A percentile compares a stretch with the other conserved stretches of the same genome.
These are phyloP conservation scores for Penicillium polonicum DNA, from an alignment of 2,329 filamentous ascomycete species.

Conservation along the genomic window DNA sequence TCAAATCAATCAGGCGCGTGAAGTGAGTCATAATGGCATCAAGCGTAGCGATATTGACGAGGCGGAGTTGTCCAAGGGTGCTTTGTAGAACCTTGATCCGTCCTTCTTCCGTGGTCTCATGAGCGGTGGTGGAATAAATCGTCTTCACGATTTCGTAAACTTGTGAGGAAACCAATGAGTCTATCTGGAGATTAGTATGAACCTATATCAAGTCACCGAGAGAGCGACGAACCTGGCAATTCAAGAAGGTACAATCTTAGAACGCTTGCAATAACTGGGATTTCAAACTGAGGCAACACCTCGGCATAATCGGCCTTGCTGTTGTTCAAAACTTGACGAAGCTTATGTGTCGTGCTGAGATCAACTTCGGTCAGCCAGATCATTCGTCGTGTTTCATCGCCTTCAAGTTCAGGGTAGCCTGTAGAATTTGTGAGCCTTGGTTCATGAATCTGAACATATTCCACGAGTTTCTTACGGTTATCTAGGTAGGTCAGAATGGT, in stretches of 20 bases:
- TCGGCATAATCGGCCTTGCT: conserved; percentile 76
- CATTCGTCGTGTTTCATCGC: conserved; percentile 84
- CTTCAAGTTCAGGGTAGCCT: conserved; percentile 94
- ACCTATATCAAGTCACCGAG: conserved; percentile 13
- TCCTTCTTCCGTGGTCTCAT: conserved; percentile 72
- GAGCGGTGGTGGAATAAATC: conserved; percentile 80
- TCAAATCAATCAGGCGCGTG: conserved; percentile 91
- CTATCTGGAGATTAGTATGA: conserved; percentile 47
- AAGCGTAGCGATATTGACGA: conserved; percentile 97
- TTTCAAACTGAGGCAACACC: conserved; percentile 80
- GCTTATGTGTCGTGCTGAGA: conserved; percentile 76
- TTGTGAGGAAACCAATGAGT: conserved; percentile 96
- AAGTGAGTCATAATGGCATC: conserved; percentile 98
- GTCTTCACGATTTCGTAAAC: conserved; percentile 99
- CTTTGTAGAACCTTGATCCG: conserved; percentile 91
- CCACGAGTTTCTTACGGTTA: conserved; percentile 55
- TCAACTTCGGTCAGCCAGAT: conserved; percentile 96
- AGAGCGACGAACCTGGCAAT: conserved; percentile 71
- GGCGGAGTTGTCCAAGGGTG: conserved; percentile 87
- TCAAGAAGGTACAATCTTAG: conserved; percentile 94
- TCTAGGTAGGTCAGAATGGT: conserved; percentile 93
- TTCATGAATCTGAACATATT: background rate
- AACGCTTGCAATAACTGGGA: conserved; percentile 88
- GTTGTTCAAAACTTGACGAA: conserved; percentile 80
- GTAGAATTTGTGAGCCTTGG: conserved; percentile 5